Base-by-base conservation (phyloP, 2,329 filamentous ascomycete genomes). In the Colletotrichum phormii region DNA sequence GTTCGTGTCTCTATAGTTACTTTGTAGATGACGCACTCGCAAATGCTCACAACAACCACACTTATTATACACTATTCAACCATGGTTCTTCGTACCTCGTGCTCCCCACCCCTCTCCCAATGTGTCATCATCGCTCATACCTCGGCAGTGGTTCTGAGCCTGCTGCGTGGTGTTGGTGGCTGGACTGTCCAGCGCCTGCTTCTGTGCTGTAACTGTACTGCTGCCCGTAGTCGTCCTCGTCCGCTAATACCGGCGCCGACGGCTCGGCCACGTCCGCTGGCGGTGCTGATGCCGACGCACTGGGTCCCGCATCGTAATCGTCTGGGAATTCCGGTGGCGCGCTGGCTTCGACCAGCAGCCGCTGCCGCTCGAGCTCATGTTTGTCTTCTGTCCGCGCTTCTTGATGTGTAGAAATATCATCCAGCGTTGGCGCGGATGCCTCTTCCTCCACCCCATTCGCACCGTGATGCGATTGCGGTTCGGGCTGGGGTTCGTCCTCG, bases 301-400 rank as follows among this genome's bases (percentile, higher is more conserved):
- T 80, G 11, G 77, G 77, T 53, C 78, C 79, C 35, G 80, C 77
- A 24, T 86, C 84, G 72, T 85, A 85, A 75, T 91, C 89, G 5
- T 87, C 85, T 0, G 88, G 88, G 57, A 90, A 88, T 12, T 88
- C 86, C 4, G 87, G 88, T 5, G 92, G 92, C 9, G 89, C 89
- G 79, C 91, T 93, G 8, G 89, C 89, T 77, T 93, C 88, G 64
- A 86, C 84, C 72, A 93, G 84, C n/a, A 94, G 81, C 49, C 91
- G 86, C 68, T 85, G 88, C 24, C 91, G 86, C 79, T 95, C 93
- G 7, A 95, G 84, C 79, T 97, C 94, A 76, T 92, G 91, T 80
- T 97, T 97, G 80, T 97, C 95, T 67, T 97, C 94, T 15, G 82
- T 85, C 3, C 83, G 74, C 26, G 79, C 74, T 75, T 81, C 76